Conservation (phyloP, 169 alveolate genomes). For the Plasmodium gallinaceum region DNA sequence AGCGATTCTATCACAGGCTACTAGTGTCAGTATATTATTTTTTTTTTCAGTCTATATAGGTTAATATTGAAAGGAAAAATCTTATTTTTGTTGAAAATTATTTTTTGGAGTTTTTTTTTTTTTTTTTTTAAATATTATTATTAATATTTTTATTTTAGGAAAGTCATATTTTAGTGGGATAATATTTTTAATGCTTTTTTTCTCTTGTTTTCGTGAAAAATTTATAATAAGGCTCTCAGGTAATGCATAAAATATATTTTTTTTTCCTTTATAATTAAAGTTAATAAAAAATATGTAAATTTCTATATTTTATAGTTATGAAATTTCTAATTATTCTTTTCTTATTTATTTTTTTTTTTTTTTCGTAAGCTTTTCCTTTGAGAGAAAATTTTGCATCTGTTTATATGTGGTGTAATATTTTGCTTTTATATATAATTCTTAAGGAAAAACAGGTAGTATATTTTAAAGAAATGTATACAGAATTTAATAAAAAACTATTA, state of each 20-base stretch:
- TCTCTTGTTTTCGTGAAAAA: slow-evolving; percentile 72
- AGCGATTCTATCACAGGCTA: slow-evolving; percentile 58
- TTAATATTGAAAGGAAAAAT: neutral
- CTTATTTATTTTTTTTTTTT: neutral
- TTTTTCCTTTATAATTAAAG: neutral
- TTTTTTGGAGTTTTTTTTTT: neutral
- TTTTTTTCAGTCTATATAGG: slow-evolving; percentile 65
- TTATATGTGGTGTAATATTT: slow-evolving; percentile 54
- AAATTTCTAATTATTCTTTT: neutral
- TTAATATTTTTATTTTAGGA: slow-evolving; percentile 17
- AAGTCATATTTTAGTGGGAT: slow-evolving; percentile 49
- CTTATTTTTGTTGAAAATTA: neutral
- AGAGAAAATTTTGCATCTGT: slow-evolving; percentile 75
- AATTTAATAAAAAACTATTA: too few relatives aligned
- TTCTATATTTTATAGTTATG: neutral
- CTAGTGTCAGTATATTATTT: slow-evolving; percentile 49
- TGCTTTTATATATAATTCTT: slow-evolving; percentile 38
- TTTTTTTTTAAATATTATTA: neutral
- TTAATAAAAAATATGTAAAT: neutral
- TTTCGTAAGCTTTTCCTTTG: slow-evolving; percentile 35
- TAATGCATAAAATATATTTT: neutral
- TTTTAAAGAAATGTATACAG: neutral
- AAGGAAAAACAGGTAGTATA: slow-evolving; percentile 16
- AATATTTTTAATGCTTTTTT: slow-evolving; percentile 51
- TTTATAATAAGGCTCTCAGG: slow-evolving; percentile 50